phyloP scores from a whole-genome alignment of 2,329 filamentous ascomycete genomes.

The Westerdykella aurantiaca region DNA sequence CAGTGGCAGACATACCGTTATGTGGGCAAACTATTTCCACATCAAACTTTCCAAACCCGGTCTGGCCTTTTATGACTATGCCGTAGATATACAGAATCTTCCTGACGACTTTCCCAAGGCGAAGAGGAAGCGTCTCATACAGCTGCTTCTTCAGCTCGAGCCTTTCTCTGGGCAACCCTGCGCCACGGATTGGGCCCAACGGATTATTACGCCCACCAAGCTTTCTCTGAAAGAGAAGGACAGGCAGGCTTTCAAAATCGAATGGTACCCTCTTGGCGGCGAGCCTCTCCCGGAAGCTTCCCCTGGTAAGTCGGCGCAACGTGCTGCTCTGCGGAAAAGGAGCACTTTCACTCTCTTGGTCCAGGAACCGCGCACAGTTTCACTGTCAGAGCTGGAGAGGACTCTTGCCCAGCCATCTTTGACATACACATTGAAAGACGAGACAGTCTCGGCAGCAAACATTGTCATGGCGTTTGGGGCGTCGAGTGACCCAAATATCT shows the following conservation, averaged over 20 bases:
- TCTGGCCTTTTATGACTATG: slow-evolving; percentile 24
- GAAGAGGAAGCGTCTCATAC: slow-evolving; percentile 46
- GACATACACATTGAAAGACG: slow-evolving; percentile 42
- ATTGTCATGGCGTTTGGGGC: slow-evolving; percentile 50
- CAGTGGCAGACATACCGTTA: slow-evolving; percentile 31
- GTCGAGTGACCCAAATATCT: slow-evolving; percentile 38
- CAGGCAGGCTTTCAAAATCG: slow-evolving; percentile 12
- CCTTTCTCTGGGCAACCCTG: slow-evolving; percentile 25
- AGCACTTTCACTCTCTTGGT: slow-evolving; percentile 18
- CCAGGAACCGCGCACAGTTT: slow-evolving; percentile 20
- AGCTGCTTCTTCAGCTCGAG: slow-evolving; percentile 37
- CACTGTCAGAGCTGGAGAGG: slow-evolving; percentile 39
- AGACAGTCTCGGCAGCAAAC: slow-evolving; percentile 54
- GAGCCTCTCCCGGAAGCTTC: slow-evolving; percentile 15
- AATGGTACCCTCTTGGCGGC: slow-evolving; percentile 26
- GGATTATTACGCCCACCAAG: slow-evolving; percentile 22
- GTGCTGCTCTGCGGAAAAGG: slow-evolving; percentile 11
- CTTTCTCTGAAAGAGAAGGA: slow-evolving; percentile 10
- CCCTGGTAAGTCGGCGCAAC: slow-evolving; percentile 12
- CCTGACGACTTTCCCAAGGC: slow-evolving; percentile 27
- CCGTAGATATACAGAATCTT: slow-evolving; percentile 24
- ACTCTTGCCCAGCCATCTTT: slow-evolving; percentile 38
- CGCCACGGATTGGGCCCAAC: slow-evolving; percentile 39
- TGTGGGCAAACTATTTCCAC: slow-evolving; percentile 40
- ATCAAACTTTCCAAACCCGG: slow-evolving; percentile 28